These are phyloP conservation scores for Baorangia bicolor DNA, from an alignment of 768 basidiomycete genomes.

Conservation along the genomic window DNA sequence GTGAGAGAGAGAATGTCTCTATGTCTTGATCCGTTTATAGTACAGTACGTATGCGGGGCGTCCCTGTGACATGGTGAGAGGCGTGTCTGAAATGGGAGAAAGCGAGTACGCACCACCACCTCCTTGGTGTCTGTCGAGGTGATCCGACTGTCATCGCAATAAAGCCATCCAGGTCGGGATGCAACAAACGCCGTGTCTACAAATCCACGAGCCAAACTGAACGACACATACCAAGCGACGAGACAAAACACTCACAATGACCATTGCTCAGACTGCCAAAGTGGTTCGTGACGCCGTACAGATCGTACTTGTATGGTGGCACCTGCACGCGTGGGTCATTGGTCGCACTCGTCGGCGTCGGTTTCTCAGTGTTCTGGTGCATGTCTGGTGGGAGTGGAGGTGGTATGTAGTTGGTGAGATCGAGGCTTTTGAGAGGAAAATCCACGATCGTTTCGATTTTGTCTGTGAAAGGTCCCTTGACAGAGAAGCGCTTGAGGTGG, in stretches of 20 bases:
- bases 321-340: slow-evolving; percentile 80
- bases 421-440: slow-evolving; percentile 67
- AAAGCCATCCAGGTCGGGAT: slow-evolving; percentile 85
- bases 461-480: slow-evolving; percentile 89
- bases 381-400: slow-evolving; percentile 67
- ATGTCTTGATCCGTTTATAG: slow-evolving; percentile 58
- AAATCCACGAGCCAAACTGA: not conserved
- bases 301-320: slow-evolving; percentile 91
- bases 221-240: not conserved
- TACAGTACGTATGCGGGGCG: slow-evolving; percentile 78
- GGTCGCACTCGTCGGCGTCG: slow-evolving; percentile 21
- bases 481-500: slow-evolving; percentile 90
- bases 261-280: slow-evolving; percentile 92
- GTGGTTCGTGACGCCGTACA: slow-evolving; percentile 96
- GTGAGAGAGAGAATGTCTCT: slow-evolving; percentile 9
- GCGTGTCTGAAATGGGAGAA: not conserved
- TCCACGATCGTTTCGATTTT: slow-evolving; percentile 96
- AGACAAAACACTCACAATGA: slow-evolving; percentile 69
- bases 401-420: slow-evolving; percentile 84
- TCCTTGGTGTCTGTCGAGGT: slow-evolving; percentile 70
- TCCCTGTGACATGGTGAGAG: slow-evolving; percentile 43
- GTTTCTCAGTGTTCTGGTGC: slow-evolving; percentile 49
- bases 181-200: slow-evolving; percentile 92
- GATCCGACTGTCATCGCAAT: slow-evolving; percentile 92
- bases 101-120: slow-evolving; percentile 65